A percentile compares a stretch with the other conserved stretches of the same genome.
Conservation (phyloP, 176 grass and related monocot genomes). For the Rhynchospora pubera region DNA sequence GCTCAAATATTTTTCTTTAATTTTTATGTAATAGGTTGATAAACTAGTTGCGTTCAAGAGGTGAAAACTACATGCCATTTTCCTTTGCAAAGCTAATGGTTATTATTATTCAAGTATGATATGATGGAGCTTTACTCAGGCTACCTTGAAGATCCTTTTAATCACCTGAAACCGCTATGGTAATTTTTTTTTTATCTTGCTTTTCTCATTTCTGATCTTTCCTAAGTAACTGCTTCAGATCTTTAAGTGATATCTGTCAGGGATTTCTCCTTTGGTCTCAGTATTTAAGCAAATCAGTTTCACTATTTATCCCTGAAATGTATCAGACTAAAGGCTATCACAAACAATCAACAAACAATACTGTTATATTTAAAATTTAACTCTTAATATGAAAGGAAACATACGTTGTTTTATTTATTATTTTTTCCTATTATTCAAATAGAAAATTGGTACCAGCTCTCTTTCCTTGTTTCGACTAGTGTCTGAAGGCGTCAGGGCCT, state of each 20-base stretch:
- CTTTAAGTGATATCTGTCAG: background rate
- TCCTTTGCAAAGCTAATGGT: background rate
- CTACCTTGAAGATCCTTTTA: conserved; percentile 75
- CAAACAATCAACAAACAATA: background rate
- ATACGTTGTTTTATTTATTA: background rate
- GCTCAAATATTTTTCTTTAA: background rate
- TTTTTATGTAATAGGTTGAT: background rate
- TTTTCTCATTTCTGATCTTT: background rate
- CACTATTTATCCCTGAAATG: background rate
- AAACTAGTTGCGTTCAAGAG: background rate
- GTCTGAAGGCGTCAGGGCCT: background rate
- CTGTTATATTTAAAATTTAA: background rate
- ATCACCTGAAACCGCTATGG: conserved; percentile 56
- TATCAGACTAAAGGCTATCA: background rate
- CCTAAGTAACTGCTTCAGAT: background rate
- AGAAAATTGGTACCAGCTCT: background rate
- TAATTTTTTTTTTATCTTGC: background rate
- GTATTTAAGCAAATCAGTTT: background rate
- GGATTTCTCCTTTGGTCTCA: background rate
- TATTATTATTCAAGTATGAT: conserved; percentile 33
- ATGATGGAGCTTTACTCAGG: conserved; percentile 81
- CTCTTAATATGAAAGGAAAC: background rate
- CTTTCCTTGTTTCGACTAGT: background rate
- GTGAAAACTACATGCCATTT: background rate
- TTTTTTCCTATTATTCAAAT: background rate